Evolutionary conservation across 306 rosid genomes (phyloP), one percentile per base, ranked within the genome.

Genomic region (Lathyrus sativus): DNA sequence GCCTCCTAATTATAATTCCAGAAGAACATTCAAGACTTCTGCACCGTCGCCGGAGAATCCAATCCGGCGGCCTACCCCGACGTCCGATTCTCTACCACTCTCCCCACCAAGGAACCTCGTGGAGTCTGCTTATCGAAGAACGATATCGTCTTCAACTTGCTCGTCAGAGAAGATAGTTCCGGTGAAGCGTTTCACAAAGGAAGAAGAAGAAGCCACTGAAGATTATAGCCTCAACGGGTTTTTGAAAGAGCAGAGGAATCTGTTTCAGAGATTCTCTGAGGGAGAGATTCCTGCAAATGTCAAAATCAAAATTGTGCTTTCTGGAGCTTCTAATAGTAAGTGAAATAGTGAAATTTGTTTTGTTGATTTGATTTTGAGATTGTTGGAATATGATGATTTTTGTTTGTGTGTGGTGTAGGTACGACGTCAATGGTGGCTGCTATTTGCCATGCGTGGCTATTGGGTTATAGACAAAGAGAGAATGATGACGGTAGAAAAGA

Each of bases 381-480:
- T 64, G 58, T 26, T 59, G 50, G 61, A 62, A 56, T 6, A 15
- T 58, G 63, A 46, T 41, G 59, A 14, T 0, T 33, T 67, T 31
- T 51, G 5, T 72, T 38, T 72, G 76, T 53, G 24, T 29, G 35
- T 70, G 73, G 78, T 83, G 73, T 63, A 89, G 95, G 95, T 74
- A 84, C 96, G 5, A 78, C 92, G 59, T 85, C 98, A 7, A 89
- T 92, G 96, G 92, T 84, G 65, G 89, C 96, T 1, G 89, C 95
- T 5, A 79, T 92, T 63, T 89, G 98, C 61, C 86, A 87, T 6
- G 82, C 92, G 2, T 92, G 96, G 96, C 74, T 92, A 7, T 59
- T 84, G 81, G 84, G 79, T 72, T 76, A 84, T 62, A 78, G 88
- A 55, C 45, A 71, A 74, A 81, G 62, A 71, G 83, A 79, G 75